These are phyloP conservation scores for Glutinoglossum americanum DNA, from an alignment of 495 filamentous ascomycete species.

Conservation along the genomic window DNA sequence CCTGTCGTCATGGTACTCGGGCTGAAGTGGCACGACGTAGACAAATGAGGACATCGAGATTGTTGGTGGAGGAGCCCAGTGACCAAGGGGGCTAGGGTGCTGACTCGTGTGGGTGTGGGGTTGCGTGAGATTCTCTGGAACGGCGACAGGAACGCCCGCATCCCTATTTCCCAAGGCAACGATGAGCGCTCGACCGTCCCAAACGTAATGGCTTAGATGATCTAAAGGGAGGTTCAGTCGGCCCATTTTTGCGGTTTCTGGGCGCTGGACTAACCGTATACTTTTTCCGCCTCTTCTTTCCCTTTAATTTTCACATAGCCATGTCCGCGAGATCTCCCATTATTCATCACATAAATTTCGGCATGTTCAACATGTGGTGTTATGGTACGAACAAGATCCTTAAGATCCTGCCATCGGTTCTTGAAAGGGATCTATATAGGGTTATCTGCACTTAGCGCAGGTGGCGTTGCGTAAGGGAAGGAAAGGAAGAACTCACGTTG, in stretches of 20 bases:
- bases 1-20: neutral
- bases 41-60: neutral
- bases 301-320: conserved; percentile 9
- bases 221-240: neutral
- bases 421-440: conserved; percentile 9
- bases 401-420: conserved; percentile 10
- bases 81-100: neutral
- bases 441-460: neutral
- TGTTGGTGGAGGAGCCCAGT: neutral
- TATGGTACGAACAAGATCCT: conserved; percentile 8
- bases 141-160: conserved; percentile 5
- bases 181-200: conserved; percentile 8
- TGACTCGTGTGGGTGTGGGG: neutral
- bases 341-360: conserved; percentile 1
- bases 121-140: neutral
- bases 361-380: conserved; percentile 5
- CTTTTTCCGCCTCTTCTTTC: conserved; percentile 7
- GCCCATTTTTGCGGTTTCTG: neutral
- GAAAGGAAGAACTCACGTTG: conserved; percentile 2
- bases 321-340: conserved; percentile 6
- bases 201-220: conserved; percentile 5
- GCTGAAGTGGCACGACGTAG: neutral
- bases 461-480: neutral
- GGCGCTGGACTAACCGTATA: conserved; percentile 2
- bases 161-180: conserved; percentile 6